A percentile compares a stretch with the other conserved stretches of the same genome.
Conservation (phyloP, 805 yeast species). For the Metschnikowia koreensis region DNA sequence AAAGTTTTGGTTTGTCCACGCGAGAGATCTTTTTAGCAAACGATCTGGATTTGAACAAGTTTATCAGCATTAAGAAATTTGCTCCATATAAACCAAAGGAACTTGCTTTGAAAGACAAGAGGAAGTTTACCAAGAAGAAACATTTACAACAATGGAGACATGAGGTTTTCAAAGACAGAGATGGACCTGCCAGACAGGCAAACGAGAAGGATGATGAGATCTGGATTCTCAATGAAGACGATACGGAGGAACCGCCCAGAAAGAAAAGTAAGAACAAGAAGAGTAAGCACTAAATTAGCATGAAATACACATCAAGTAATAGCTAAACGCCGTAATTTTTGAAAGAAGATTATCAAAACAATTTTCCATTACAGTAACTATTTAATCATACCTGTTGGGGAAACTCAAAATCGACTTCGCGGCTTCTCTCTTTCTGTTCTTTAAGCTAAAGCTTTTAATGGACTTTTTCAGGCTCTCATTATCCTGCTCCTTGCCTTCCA, state of each 20-base stretch:
- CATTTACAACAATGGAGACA: constrained; percentile 88
- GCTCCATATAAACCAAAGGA: constrained; percentile 89
- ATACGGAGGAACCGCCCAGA: not conserved
- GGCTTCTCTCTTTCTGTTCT: constrained; percentile 26
- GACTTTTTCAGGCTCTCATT: constrained; percentile 18
- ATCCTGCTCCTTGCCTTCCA: constrained; percentile 10
- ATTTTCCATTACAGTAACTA: not conserved
- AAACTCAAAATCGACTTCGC: constrained; percentile 41
- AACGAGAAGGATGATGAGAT: constrained; percentile 35
- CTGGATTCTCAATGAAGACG: constrained; percentile 36
- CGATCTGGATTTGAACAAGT: constrained; percentile 80
- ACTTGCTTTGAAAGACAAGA: constrained; percentile 67
- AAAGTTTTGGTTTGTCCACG: constrained; percentile 78
- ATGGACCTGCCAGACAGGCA: constrained; percentile 42
- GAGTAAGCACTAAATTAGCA: not conserved
- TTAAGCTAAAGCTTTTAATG: constrained; percentile 24
- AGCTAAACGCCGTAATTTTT: too few relatives aligned
- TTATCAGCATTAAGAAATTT: constrained; percentile 83
- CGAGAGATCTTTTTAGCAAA: constrained; percentile 89
- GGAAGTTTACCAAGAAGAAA: constrained; percentile 79
- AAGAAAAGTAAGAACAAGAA: constrained; percentile 7
- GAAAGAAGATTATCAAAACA: too few relatives aligned
- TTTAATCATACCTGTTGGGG: constrained; percentile 22
- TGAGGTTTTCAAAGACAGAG: constrained; percentile 66
- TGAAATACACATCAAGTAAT: too few relatives aligned